Percentiles rank a stretch among this genome's conserved stretches.
Evolutionary conservation across 2,329 filamentous ascomycete species (phyloP).

Genomic region (Triangularia setosa): DNA sequence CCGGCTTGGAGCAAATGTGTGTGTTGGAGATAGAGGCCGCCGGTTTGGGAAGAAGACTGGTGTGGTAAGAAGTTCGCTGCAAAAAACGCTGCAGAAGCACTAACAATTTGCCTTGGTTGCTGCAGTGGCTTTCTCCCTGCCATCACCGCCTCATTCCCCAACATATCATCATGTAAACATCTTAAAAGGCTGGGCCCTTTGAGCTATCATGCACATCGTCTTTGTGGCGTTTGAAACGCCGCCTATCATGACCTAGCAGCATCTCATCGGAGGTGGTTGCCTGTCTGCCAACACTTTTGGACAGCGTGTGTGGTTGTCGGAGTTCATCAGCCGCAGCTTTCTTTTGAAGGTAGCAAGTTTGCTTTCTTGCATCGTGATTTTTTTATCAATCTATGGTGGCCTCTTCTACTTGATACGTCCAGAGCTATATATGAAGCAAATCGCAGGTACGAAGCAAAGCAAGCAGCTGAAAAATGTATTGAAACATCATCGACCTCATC

Average conservation of each 20-base stretch:
- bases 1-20: not conserved
- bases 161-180: not conserved
- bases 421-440: not conserved
- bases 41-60: not conserved
- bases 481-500: not conserved
- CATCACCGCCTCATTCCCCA: not conserved
- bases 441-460: not conserved
- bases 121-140: not conserved
- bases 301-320: not conserved
- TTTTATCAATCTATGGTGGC: not conserved
- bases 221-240: not conserved
- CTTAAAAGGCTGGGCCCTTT: too few species aligned
- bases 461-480: not conserved
- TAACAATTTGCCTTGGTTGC: not conserved
- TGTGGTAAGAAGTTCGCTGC: not conserved
- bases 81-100: not conserved
- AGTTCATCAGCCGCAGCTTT: not conserved
- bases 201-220: not conserved
- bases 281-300: not conserved
- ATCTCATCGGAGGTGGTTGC: not conserved
- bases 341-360: not conserved
- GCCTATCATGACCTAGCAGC: not conserved
- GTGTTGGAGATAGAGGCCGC: not conserved
- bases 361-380: not conserved
- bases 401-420: not conserved